Evolutionary conservation across 805 yeast genomes (phyloP).

Genomic region (Pichia scutulata): DNA sequence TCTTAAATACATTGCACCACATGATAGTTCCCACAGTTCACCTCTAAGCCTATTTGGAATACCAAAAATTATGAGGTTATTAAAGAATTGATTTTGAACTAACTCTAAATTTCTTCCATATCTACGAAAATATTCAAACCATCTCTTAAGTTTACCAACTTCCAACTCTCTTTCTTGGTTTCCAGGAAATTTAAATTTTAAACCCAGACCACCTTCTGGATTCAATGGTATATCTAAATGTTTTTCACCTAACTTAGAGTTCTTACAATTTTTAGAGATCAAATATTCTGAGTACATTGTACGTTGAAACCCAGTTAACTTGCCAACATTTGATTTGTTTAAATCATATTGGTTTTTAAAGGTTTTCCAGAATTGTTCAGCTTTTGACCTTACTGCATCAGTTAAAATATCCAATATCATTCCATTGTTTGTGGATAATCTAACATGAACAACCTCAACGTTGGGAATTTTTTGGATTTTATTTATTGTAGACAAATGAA

Average conservation of each 20-base stretch:
- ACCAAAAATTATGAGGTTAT: constrained; percentile 80
- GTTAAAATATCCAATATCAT: constrained; percentile 59
- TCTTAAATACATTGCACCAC: constrained; percentile 77
- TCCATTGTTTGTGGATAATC: constrained; percentile 62
- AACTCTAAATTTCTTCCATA: constrained; percentile 82
- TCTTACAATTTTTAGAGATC: constrained; percentile 48
- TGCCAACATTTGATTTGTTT: constrained; percentile 54
- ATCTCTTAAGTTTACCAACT: constrained; percentile 67
- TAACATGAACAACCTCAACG: constrained; percentile 69
- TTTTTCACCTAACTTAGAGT: constrained; percentile 12
- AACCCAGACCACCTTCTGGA: constrained; percentile 83
- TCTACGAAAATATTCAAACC: constrained; percentile 85
- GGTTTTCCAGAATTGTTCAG: constrained; percentile 71
- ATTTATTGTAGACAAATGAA: constrained; percentile 72
- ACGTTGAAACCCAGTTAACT: constrained; percentile 55
- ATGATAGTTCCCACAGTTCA: constrained; percentile 89
- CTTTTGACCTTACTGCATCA: constrained; percentile 68
- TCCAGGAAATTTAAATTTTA: constrained; percentile 82
- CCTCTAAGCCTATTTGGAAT: constrained; percentile 93
- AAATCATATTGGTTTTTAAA: constrained; percentile 38
- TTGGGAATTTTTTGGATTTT: constrained; percentile 82
- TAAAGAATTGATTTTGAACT: constrained; percentile 67
- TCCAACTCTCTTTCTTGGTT: constrained; percentile 57
- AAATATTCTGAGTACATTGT: constrained; percentile 82
- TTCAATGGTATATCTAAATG: constrained; percentile 40